Evolutionary conservation across 2,329 filamentous ascomycete genomes (phyloP).

Genomic region (Pseudogymnoascus sp.): DNA sequence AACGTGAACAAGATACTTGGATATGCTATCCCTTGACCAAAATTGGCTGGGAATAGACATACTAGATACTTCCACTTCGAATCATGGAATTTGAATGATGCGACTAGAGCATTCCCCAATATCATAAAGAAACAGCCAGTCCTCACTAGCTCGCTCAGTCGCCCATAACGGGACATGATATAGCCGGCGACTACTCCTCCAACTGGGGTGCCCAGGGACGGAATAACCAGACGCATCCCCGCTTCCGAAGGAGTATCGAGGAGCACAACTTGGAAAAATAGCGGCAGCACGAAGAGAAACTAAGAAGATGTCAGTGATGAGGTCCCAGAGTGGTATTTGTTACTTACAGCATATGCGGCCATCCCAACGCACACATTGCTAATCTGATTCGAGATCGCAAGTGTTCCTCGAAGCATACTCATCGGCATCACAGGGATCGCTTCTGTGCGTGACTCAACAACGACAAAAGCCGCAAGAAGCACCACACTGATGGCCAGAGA

Average conservation of each 20-base stretch:
- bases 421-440: conserved; percentile 48
- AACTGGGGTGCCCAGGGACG: conserved; percentile 50
- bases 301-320: conserved; percentile 19
- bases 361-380: conserved; percentile 53
- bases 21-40: conserved; percentile 52
- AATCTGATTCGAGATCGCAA: conserved; percentile 46
- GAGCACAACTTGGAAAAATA: conserved; percentile 62
- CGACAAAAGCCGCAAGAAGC: conserved; percentile 37
- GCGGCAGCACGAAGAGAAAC: conserved; percentile 60
- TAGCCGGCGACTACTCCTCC: conserved; percentile 49
- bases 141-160: conserved; percentile 43
- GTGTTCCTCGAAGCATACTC: conserved; percentile 45
- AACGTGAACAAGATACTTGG: conserved; percentile 53
- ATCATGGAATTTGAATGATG: conserved; percentile 41
- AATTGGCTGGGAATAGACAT: conserved; percentile 48
- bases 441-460: conserved; percentile 39
- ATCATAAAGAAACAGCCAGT: conserved; percentile 43
- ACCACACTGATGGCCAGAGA: conserved; percentile 36
- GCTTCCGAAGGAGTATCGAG: conserved; percentile 55
- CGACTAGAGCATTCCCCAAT: conserved; percentile 44
- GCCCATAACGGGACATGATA: conserved; percentile 49
- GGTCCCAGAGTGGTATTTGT: not conserved
- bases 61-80: conserved; percentile 45
- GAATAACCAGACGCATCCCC: conserved; percentile 54
- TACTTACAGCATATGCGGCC: conserved; percentile 51